phyloP scores from a whole-genome alignment of 2,329 filamentous ascomycete genomes.

The Arthrobotrys sinensis region DNA sequence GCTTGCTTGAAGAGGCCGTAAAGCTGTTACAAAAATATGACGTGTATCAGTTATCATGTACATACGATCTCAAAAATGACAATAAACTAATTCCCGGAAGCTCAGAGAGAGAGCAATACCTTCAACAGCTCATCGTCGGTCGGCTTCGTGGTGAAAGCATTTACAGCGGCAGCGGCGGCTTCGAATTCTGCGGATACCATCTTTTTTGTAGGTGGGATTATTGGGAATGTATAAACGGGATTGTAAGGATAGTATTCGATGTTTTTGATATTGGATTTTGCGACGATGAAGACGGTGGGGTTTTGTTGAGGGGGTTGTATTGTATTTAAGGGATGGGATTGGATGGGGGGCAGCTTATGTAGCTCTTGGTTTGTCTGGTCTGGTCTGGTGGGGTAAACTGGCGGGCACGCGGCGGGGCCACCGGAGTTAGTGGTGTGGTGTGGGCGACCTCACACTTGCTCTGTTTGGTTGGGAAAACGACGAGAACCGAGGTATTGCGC shows the following conservation, averaged over 20 bases:
- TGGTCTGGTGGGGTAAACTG: constrained; percentile 20
- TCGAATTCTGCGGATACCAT: constrained; percentile 54
- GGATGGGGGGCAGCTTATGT: constrained; percentile 5
- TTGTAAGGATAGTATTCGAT: neutral
- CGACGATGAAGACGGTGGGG: neutral
- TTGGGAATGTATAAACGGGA: constrained; percentile 3
- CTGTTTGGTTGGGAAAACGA: constrained; percentile 4
- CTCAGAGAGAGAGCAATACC: constrained; percentile 21
- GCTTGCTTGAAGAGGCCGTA: constrained; percentile 62
- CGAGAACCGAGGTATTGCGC: constrained; percentile 23
- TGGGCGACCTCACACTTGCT: neutral
- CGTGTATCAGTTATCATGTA: neutral
- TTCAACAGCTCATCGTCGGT: constrained; percentile 39
- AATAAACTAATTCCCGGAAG: too few species aligned
- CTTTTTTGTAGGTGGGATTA: too few species aligned
- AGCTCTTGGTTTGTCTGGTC: neutral
- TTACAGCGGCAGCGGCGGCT: constrained; percentile 29
- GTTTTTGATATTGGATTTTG: neutral
- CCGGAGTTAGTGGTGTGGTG: too few species aligned
- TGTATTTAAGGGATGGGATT: neutral
- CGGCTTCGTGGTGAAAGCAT: constrained; percentile 49
- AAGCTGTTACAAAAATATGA: constrained; percentile 44
- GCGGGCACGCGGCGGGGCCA: neutral
- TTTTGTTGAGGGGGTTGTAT: neutral
- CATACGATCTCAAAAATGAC: too few species aligned